phyloP scores from a whole-genome alignment of 2,329 filamentous ascomycete genomes.

The Cercospora berteroae region DNA sequence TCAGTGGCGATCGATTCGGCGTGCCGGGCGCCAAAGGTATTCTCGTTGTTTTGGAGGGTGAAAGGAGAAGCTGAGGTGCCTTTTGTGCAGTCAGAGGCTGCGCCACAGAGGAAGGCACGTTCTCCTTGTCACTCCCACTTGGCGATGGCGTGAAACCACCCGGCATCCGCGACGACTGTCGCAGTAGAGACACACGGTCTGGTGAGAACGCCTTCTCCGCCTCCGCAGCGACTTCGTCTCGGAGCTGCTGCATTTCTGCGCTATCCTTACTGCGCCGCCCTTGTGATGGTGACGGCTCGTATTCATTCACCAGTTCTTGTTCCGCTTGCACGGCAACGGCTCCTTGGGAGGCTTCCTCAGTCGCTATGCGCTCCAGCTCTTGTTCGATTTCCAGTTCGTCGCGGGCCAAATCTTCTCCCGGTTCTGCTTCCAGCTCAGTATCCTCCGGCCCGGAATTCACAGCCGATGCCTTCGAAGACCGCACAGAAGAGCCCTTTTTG shows the following conservation, averaged over 20 bases:
- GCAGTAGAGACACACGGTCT: constrained; percentile 11
- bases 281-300: constrained; percentile 37
- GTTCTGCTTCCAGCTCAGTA: constrained; percentile 17
- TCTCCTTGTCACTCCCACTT: constrained; percentile 42
- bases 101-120: constrained; percentile 36
- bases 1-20: constrained; percentile 35
- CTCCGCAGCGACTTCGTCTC: constrained; percentile 24
- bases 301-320: constrained; percentile 38
- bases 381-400: constrained; percentile 36
- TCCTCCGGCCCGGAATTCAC: constrained; percentile 21
- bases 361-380: constrained; percentile 35
- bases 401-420: constrained; percentile 21
- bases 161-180: constrained; percentile 14
- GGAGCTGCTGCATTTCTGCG: constrained; percentile 26
- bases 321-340: constrained; percentile 25
- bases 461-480: constrained; percentile 28
- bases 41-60: constrained; percentile 38
- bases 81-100: constrained; percentile 35
- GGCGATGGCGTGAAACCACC: constrained; percentile 28
- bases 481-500: constrained; percentile 29
- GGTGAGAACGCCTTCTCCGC: constrained; percentile 15
- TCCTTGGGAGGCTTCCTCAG: constrained; percentile 30
- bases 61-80: constrained; percentile 25
- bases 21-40: constrained; percentile 46
- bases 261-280: constrained; percentile 26